Percentiles rank a stretch among this genome's conserved stretches.
These are phyloP conservation scores for Nakataea oryzae DNA, from an alignment of 2,329 filamentous ascomycete genomes.

Conservation along the genomic window DNA sequence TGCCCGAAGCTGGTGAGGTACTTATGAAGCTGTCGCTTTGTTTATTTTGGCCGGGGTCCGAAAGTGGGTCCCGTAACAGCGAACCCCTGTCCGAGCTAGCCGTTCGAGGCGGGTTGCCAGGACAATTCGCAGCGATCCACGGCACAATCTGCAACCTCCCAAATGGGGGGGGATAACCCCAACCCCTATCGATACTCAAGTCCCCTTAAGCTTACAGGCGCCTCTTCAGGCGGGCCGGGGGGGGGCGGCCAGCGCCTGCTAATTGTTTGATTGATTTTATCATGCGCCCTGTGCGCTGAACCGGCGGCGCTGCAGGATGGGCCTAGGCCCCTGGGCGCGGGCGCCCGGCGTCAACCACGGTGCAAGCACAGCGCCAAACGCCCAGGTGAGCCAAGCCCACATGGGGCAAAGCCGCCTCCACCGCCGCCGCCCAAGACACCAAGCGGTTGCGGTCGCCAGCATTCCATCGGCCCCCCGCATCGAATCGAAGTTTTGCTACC, in stretches of 20 bases:
- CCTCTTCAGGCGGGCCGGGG: background rate
- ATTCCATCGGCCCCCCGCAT: background rate
- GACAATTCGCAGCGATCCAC: background rate
- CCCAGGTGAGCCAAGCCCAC: no score
- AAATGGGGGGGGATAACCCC: no score
- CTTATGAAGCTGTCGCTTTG: background rate
- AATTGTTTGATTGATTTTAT: no score
- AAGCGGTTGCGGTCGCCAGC: background rate
- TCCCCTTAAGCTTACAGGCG: background rate
- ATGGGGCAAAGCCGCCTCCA: no score
- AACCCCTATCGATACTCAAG: no score
- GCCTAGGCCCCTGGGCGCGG: no score
- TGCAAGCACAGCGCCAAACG: no score
- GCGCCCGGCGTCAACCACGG: no score
- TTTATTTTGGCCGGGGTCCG: background rate
- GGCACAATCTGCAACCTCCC: no score
- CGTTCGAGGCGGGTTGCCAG: background rate
- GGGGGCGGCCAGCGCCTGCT: background rate
- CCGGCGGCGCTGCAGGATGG: background rate
- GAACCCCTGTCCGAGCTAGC: background rate
- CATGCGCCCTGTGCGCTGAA: background rate
- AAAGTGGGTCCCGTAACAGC: background rate
- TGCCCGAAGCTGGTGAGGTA: background rate
- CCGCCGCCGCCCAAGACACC: background rate
- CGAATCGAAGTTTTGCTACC: background rate